Conservation (phyloP, 306 rosid species). For the Trifolium dubium region DNA sequence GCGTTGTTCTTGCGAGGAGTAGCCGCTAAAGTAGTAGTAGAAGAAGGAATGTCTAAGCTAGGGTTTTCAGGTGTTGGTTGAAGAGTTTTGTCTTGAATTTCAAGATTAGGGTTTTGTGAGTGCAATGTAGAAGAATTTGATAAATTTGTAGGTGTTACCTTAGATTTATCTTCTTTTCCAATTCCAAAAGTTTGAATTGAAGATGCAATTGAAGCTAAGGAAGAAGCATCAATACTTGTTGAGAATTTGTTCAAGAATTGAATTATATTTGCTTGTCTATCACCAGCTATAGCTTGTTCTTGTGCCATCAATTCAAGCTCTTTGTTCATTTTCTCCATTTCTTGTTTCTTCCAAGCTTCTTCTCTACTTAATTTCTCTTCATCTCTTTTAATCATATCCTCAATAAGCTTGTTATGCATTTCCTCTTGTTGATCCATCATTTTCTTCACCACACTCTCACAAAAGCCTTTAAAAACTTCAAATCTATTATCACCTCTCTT, state of each 20-base stretch:
- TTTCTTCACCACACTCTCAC: slow-evolving; percentile 73
- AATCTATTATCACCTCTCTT: slow-evolving; percentile 60
- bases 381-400: slow-evolving; percentile 77
- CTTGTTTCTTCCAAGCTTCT: slow-evolving; percentile 88
- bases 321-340: slow-evolving; percentile 76
- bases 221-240: not conserved
- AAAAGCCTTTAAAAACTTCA: slow-evolving; percentile 70
- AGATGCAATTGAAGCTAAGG: not conserved
- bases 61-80: slow-evolving; percentile 54
- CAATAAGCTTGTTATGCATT: slow-evolving; percentile 70
- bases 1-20: slow-evolving; percentile 38
- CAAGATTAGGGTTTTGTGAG: slow-evolving; percentile 47
- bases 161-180: not conserved
- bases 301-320: slow-evolving; percentile 84
- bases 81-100: not conserved
- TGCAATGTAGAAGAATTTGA: slow-evolving; percentile 10
- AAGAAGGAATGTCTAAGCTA: slow-evolving; percentile 39
- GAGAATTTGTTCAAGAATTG: slow-evolving; percentile 66
- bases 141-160: not conserved
- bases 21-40: slow-evolving; percentile 16
- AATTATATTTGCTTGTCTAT: slow-evolving; percentile 70
- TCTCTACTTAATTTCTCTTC: slow-evolving; percentile 70
- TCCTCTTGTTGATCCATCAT: slow-evolving; percentile 87
- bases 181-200: not conserved
- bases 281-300: slow-evolving; percentile 77